Evolutionary conservation across 2,329 filamentous ascomycete genomes (phyloP).

Genomic region (Ophiostoma fasciatum): DNA sequence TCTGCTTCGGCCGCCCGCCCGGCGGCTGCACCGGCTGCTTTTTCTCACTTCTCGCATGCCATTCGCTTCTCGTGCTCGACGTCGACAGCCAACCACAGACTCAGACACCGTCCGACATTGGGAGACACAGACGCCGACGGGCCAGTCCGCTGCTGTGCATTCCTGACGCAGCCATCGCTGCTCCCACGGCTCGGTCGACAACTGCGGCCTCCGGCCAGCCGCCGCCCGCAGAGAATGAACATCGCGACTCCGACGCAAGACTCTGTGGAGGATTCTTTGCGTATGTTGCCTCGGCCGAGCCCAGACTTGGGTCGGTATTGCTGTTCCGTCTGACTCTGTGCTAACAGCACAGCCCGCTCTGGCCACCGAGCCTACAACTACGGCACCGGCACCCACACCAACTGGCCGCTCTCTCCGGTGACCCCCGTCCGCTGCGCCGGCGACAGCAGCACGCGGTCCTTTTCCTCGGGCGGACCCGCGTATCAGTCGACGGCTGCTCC

Average conservation of each 20-base stretch:
- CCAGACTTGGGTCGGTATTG: no score
- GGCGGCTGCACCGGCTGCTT: no score
- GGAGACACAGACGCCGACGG: no score
- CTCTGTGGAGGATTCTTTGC: neutral
- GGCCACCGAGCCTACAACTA: neutral
- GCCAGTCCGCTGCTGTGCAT: no score
- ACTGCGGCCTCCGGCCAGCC: no score
- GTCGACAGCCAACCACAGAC: no score
- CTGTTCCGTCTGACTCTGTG: no score
- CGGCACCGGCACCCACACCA: neutral
- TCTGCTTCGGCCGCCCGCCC: conserved; percentile 3
- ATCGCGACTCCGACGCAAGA: neutral
- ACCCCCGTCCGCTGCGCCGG: conserved; percentile 3
- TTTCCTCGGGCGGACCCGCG: conserved; percentile 13
- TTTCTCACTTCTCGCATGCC: no score
- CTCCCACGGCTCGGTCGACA: no score
- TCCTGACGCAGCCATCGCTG: no score
- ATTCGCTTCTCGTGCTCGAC: neutral
- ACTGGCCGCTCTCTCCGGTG: conserved; percentile 3
- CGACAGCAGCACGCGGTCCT: conserved; percentile 5
- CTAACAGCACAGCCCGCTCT: neutral
- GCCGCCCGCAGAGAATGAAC: neutral
- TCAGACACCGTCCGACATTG: no score
- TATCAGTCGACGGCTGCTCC: conserved; percentile 19
- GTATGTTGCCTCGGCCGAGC: neutral